Evolutionary conservation across 768 basidiomycete species (phyloP).

Genomic region (Sarcodon sp.): DNA sequence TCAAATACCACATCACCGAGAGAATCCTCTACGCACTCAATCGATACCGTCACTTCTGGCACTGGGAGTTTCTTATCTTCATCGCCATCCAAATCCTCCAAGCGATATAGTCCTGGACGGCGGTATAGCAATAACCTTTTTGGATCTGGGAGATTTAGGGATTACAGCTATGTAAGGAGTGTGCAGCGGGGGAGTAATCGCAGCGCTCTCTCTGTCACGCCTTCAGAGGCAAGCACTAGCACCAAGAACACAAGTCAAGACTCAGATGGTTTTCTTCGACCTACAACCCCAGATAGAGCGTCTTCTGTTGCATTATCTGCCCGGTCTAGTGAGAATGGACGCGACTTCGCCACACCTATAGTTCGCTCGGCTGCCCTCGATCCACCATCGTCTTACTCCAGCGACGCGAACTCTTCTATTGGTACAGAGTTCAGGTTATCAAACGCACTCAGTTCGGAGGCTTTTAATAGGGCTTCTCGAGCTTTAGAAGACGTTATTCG

Average conservation of each 20-base stretch:
- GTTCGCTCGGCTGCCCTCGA: conserved; percentile 28
- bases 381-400: conserved; percentile 6
- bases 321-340: conserved; percentile 28
- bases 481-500: conserved; percentile 67
- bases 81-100: conserved; percentile 15
- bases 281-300: conserved; percentile 41
- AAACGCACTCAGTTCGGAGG: conserved; percentile 36
- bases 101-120: conserved; percentile 36
- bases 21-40: conserved; percentile 11
- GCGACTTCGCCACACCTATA: conserved; percentile 14
- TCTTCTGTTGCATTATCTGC: conserved; percentile 23
- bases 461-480: conserved; percentile 51
- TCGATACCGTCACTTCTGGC: conserved; percentile 22
- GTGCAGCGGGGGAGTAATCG: conserved; percentile 28
- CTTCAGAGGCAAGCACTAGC: conserved; percentile 28
- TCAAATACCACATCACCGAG: conserved; percentile 1
- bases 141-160: conserved; percentile 67
- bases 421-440: conserved; percentile 28
- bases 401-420: conserved; percentile 9
- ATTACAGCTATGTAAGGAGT: conserved; percentile 58
- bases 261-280: conserved; percentile 25
- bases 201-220: conserved; percentile 25
- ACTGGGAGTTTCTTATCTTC: conserved; percentile 22
- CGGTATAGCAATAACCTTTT: conserved; percentile 84
- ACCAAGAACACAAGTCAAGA: conserved; percentile 18